Conservation (phyloP, 1,284 basidiomycete species). For the Fomitopsis palustris region DNA sequence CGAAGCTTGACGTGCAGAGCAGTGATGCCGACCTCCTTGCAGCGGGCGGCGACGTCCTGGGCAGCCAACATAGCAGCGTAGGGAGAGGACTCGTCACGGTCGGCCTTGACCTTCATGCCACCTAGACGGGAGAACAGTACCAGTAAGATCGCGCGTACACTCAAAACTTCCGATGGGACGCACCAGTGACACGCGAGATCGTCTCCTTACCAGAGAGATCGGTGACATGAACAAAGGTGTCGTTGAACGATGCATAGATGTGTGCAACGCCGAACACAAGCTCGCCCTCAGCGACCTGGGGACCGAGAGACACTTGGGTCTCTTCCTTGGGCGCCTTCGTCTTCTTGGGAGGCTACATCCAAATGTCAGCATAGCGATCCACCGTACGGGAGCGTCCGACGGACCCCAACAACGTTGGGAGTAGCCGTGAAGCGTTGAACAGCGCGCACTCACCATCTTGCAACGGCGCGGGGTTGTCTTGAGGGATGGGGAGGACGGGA, state of each 20-base stretch:
- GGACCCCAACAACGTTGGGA: background rate
- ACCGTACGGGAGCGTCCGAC: slow-evolving; percentile 14
- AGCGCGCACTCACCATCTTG: slow-evolving; percentile 25
- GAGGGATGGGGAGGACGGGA: slow-evolving; percentile 10
- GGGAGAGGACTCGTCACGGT: slow-evolving; percentile 99
- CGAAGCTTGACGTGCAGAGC: slow-evolving; percentile 98
- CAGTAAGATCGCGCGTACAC: background rate
- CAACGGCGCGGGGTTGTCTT: slow-evolving; percentile 17
- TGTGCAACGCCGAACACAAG: slow-evolving; percentile 95
- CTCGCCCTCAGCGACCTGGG: slow-evolving; percentile 93
- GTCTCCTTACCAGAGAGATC: slow-evolving; percentile 99
- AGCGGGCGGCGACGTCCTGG: slow-evolving; percentile 93
- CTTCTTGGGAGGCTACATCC: slow-evolving; percentile 77
- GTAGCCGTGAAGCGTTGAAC: background rate
- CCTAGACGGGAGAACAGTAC: slow-evolving; percentile 39
- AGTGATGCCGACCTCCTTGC: slow-evolving; percentile 98
- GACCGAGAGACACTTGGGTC: slow-evolving; percentile 84
- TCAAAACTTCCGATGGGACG: slow-evolving; percentile 24
- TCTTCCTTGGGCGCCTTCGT: slow-evolving; percentile 77
- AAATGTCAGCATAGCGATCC: slow-evolving; percentile 39
- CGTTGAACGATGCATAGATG: slow-evolving; percentile 98
- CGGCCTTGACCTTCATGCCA: slow-evolving; percentile 99
- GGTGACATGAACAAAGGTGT: slow-evolving; percentile 99
- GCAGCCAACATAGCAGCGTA: slow-evolving; percentile 99
- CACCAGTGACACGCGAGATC: slow-evolving; percentile 95